Conservation (phyloP, 179 eudicot genomes). For the Heliamphora pulchella region DNA sequence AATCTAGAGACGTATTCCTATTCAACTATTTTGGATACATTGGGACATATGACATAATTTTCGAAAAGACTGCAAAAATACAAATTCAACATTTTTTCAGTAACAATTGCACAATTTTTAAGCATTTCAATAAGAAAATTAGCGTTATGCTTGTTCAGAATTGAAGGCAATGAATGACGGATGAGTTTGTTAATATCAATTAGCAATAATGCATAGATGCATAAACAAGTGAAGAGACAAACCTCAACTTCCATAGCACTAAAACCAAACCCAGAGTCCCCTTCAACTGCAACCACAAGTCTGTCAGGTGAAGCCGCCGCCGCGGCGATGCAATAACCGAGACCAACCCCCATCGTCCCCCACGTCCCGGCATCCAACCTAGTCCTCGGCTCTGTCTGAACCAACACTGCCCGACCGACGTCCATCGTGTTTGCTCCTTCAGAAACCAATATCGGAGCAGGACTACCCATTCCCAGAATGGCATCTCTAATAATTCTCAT, state of each 20-base stretch:
- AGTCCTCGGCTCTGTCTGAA: slow-evolving; percentile 89
- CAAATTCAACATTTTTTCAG: background rate
- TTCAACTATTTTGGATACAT: too few relatives aligned
- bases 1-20: too few relatives aligned
- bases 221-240: slow-evolving; percentile 15
- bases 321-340: slow-evolving; percentile 96
- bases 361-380: slow-evolving; percentile 98
- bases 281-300: slow-evolving; percentile 95
- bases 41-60: too few relatives aligned
- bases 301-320: slow-evolving; percentile 89
- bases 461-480: slow-evolving; percentile 59
- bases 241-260: slow-evolving; percentile 99
- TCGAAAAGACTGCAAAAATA: background rate
- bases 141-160: background rate
- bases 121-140: background rate
- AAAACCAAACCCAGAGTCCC: slow-evolving; percentile 95
- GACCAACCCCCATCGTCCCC: slow-evolving; percentile 99
- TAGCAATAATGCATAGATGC: background rate
- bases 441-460: slow-evolving; percentile 76
- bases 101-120: background rate
- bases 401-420: slow-evolving; percentile 75
- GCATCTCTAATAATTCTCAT: slow-evolving; percentile 90
- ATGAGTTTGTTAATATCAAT: background rate
- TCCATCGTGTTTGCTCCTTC: slow-evolving; percentile 99
- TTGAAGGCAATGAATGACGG: background rate